Conservation (phyloP, 2,329 filamentous ascomycete species). For the Pseudogymnoascus sp. region DNA sequence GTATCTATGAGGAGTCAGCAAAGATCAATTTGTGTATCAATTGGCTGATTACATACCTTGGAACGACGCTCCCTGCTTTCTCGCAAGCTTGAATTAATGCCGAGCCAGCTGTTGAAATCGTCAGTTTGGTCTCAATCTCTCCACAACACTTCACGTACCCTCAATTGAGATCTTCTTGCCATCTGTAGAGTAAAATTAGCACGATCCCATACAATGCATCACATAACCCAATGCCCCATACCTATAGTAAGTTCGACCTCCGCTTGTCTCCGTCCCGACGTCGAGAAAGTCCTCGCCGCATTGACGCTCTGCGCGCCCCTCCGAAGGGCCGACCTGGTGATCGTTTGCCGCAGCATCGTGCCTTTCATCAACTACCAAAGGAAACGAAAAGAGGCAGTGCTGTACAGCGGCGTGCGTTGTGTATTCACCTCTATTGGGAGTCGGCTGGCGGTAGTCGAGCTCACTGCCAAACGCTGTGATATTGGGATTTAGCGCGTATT, state of each 20-base stretch:
- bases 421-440: slow-evolving; percentile 13
- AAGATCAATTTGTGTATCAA: background rate
- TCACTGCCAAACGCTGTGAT: slow-evolving; percentile 5
- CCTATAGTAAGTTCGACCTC: slow-evolving; percentile 97
- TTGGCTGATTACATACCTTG: slow-evolving; percentile 50
- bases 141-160: slow-evolving; percentile 49
- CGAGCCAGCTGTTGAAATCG: slow-evolving; percentile 64
- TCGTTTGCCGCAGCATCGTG: slow-evolving; percentile 60
- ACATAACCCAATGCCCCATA: slow-evolving; percentile 39
- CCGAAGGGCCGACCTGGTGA: slow-evolving; percentile 62
- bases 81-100: slow-evolving; percentile 98
- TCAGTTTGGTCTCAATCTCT: slow-evolving; percentile 27
- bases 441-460: slow-evolving; percentile 14
- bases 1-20: slow-evolving; percentile 53
- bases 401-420: slow-evolving; percentile 16
- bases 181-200: slow-evolving; percentile 47
- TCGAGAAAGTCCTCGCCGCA: slow-evolving; percentile 72
- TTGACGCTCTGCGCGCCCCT: slow-evolving; percentile 48
- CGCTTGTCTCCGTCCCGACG: slow-evolving; percentile 67
- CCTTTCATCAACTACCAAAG: slow-evolving; percentile 43
- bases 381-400: slow-evolving; percentile 30
- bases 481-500: slow-evolving; percentile 8
- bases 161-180: slow-evolving; percentile 97
- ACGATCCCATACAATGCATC: slow-evolving; percentile 14
- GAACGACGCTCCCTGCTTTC: slow-evolving; percentile 85